phyloP scores from a whole-genome alignment of 2,329 filamentous ascomycete species.

The Penicillium sclerotiorum region DNA sequence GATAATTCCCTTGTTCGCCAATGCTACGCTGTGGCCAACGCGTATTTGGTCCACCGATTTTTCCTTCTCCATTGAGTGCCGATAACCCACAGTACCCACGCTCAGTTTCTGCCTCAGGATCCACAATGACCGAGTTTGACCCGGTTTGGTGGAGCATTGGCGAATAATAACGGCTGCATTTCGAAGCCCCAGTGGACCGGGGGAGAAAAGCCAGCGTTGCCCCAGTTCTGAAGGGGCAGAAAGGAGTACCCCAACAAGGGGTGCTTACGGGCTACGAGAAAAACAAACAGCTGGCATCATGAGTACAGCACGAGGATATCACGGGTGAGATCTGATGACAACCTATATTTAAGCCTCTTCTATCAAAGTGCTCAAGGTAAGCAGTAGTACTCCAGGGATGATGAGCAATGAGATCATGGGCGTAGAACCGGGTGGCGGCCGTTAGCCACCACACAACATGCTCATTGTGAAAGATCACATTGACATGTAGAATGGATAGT shows the following conservation, averaged over 20 bases:
- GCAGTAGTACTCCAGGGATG: conserved; percentile 8
- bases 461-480: too few relatives aligned
- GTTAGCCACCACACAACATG: not conserved
- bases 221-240: not conserved
- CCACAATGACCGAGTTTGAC: conserved; percentile 12
- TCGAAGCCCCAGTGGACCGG: conserved; percentile 24
- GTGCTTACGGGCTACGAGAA: too few relatives aligned
- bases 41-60: not conserved
- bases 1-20: not conserved
- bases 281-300: too few relatives aligned
- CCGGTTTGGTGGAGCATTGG: conserved; percentile 5
- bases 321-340: too few relatives aligned
- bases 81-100: conserved; percentile 4
- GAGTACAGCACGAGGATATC: too few relatives aligned
- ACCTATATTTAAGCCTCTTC: not conserved
- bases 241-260: not conserved
- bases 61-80: not conserved
- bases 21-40: not conserved
- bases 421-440: not conserved
- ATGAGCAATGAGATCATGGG: conserved; percentile 25
- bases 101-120: conserved; percentile 19
- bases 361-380: not conserved
- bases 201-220: conserved; percentile 2
- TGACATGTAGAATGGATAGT: too few relatives aligned
- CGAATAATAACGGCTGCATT: conserved; percentile 24